These are phyloP conservation scores for Leccinum longicurvipes DNA, from an alignment of 768 basidiomycete species.

Conservation along the genomic window DNA sequence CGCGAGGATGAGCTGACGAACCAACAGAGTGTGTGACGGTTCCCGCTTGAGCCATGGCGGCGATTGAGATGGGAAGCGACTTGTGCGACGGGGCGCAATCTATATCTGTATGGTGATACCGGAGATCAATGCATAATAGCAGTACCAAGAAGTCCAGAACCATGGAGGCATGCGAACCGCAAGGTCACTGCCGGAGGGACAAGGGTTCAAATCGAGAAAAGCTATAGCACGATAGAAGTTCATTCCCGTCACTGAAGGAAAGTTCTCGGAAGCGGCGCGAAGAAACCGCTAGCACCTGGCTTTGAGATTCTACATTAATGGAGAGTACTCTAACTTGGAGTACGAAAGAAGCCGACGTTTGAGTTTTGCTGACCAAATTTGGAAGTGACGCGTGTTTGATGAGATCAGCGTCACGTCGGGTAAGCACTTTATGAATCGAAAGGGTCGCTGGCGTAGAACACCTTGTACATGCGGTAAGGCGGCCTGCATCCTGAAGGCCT, in stretches of 20 bases:
- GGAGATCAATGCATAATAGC: background rate
- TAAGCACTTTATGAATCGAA: too few species aligned
- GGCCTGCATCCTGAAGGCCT: background rate
- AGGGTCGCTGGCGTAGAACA: background rate
- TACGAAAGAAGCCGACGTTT: too few species aligned
- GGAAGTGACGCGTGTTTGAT: background rate
- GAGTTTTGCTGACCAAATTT: background rate
- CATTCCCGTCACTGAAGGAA: slow-evolving; percentile 3
- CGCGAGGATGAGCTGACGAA: slow-evolving; percentile 32
- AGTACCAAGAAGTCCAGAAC: slow-evolving; percentile 1
- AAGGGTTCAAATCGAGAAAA: background rate
- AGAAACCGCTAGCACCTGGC: background rate
- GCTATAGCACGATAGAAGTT: background rate
- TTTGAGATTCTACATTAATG: background rate
- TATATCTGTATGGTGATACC: slow-evolving; percentile 1
- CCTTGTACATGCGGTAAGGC: background rate
- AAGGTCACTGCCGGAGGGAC: background rate
- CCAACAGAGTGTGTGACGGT: slow-evolving; percentile 30
- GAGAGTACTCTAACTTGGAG: too few species aligned
- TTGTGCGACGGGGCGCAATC: background rate
- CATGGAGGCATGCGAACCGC: background rate
- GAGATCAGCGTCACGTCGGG: background rate
- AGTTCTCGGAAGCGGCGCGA: background rate
- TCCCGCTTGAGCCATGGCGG: slow-evolving; percentile 21
- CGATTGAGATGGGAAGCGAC: background rate